Evolutionary conservation across 495 filamentous ascomycete species (phyloP).

Genomic region (Pyrenula aspistea): DNA sequence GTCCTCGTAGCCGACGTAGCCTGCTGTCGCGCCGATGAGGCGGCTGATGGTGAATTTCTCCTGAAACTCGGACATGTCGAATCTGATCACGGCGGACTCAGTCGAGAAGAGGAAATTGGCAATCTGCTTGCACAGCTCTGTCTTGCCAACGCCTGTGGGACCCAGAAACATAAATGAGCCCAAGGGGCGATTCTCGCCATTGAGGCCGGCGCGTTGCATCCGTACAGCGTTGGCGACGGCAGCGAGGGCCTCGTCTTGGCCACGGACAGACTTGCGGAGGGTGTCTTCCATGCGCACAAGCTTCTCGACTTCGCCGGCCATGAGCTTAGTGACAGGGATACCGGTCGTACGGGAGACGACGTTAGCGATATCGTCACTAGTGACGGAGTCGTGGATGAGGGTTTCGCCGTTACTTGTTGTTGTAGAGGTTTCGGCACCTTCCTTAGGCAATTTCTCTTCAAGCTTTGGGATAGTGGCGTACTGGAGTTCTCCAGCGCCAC

Average conservation of each 20-base stretch:
- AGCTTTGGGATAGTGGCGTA: conserved; percentile 77
- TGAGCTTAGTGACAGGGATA: conserved; percentile 83
- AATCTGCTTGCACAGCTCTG: conserved; percentile 92
- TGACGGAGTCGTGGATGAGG: conserved; percentile 85
- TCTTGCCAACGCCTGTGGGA: conserved; percentile 94
- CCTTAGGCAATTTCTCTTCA: conserved; percentile 67
- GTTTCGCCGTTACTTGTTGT: conserved; percentile 33
- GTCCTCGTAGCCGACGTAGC: conserved; percentile 95
- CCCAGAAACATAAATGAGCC: conserved; percentile 97
- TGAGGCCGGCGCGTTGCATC: conserved; percentile 86
- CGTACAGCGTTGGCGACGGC: conserved; percentile 88
- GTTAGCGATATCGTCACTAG: conserved; percentile 80
- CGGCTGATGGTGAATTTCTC: conserved; percentile 94
- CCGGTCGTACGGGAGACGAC: conserved; percentile 88
- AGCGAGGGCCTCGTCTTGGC: conserved; percentile 85
- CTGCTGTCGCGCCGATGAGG: conserved; percentile 83
- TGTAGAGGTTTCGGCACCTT: conserved; percentile 34
- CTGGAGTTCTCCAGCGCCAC: conserved; percentile 69
- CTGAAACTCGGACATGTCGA: conserved; percentile 97
- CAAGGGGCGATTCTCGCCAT: conserved; percentile 78
- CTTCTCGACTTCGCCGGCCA: conserved; percentile 84
- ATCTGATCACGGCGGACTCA: conserved; percentile 77
- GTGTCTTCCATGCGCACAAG: conserved; percentile 91
- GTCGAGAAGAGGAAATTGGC: conserved; percentile 88
- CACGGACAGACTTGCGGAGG: conserved; percentile 71